A percentile compares a stretch with the other conserved stretches of the same genome.
These are phyloP conservation scores for Hemisphaericaspora xylanilytica DNA, from an alignment of 1,139 yeast species.

Conservation along the genomic window DNA sequence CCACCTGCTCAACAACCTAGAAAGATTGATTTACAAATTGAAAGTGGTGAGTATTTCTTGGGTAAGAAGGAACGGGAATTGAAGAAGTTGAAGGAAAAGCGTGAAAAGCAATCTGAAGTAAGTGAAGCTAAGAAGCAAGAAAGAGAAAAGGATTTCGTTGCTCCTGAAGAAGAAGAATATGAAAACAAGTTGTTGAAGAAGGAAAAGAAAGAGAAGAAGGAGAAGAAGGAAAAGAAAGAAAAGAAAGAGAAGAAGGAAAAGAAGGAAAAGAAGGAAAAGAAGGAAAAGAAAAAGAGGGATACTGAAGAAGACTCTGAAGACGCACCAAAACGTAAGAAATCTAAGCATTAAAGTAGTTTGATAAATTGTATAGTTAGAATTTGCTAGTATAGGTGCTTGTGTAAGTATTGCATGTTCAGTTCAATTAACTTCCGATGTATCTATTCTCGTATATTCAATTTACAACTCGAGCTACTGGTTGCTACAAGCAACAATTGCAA, in stretches of 20 bases:
- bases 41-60: conserved; percentile 97
- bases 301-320: conserved; percentile 7
- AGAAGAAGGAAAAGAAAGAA: conserved; percentile 24
- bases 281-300: conserved; percentile 13
- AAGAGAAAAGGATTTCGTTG: conserved; percentile 74
- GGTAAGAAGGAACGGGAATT: conserved; percentile 77
- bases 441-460: too few relatives aligned
- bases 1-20: conserved; percentile 98
- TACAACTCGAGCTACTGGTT: too few relatives aligned
- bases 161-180: conserved; percentile 75
- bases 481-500: too few relatives aligned
- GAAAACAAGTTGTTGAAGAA: conserved; percentile 26
- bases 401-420: too few relatives aligned
- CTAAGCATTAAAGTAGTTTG: conserved; percentile 6
- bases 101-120: conserved; percentile 71
- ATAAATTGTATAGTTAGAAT: too few relatives aligned
- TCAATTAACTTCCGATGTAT: too few relatives aligned
- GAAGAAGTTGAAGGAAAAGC: conserved; percentile 72
- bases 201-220: conserved; percentile 20
- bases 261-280: conserved; percentile 19
- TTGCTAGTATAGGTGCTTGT: neutral
- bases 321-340: conserved; percentile 9
- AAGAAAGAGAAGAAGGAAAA: conserved; percentile 20
- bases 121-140: conserved; percentile 66
- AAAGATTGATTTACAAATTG: conserved; percentile 95